Conservation (phyloP, 75 land plant species). For the Cunninghamia lanceolata region DNA sequence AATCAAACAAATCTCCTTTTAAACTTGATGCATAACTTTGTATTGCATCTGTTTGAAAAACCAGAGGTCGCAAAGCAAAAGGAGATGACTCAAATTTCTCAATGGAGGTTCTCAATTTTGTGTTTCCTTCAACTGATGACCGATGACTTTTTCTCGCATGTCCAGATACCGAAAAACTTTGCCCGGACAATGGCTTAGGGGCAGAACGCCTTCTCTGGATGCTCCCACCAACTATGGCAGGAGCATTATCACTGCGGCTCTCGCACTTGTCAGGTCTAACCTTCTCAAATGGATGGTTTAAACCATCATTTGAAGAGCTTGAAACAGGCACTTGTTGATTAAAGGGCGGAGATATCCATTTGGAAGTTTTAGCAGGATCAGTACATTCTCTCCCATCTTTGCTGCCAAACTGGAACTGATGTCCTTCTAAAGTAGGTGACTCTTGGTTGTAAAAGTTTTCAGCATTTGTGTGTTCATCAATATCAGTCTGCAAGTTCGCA, state of each 20-base stretch:
- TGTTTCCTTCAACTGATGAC: conserved; percentile 18
- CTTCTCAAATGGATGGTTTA: conserved; percentile 27
- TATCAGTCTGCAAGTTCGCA: conserved; percentile 5
- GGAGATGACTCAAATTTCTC: conserved; percentile 8
- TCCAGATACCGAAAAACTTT: conserved; percentile 16
- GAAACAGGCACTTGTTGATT: conserved; percentile 16
- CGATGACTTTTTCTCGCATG: conserved; percentile 14
- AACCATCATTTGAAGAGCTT: conserved; percentile 21
- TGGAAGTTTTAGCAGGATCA: not conserved
- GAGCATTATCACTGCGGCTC: not conserved
- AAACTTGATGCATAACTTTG: conserved; percentile 24
- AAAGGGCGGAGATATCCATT: conserved; percentile 11
- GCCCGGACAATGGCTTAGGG: not conserved
- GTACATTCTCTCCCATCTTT: conserved; percentile 9
- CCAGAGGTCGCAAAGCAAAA: not conserved
- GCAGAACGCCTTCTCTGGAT: not conserved
- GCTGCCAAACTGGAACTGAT: conserved; percentile 7
- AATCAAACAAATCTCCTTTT: conserved; percentile 7
- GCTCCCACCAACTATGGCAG: not conserved
- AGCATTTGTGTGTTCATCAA: conserved; percentile 11
- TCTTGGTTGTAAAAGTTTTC: conserved; percentile 32
- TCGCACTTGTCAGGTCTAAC: conserved; percentile 10
- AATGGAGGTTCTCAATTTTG: conserved; percentile 16
- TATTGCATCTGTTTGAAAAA: conserved; percentile 6
- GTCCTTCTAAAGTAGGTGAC: conserved; percentile 23